A percentile compares a stretch with the other conserved stretches of the same genome.
Conservation (phyloP, 1,139 yeast genomes). For the Debaryomyces psychrophilus region DNA sequence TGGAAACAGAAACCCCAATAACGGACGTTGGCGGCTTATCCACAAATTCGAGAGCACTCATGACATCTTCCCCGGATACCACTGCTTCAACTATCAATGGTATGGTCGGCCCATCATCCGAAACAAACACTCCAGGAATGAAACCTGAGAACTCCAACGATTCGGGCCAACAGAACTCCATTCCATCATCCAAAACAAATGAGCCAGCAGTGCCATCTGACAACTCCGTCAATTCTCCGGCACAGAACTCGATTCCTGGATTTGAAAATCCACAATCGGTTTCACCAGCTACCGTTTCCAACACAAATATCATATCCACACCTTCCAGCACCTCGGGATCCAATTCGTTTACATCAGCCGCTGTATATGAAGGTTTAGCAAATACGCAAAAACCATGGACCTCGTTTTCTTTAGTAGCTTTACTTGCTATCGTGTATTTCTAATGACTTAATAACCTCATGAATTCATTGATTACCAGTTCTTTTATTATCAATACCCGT, state of each 20-base stretch:
- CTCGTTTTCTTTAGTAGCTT: background rate
- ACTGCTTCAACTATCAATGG: background rate
- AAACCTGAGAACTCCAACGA: too few species aligned
- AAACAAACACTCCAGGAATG: too few species aligned
- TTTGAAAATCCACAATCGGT: background rate
- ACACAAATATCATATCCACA: constrained; percentile 19
- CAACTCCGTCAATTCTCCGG: background rate
- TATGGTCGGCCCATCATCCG: too few species aligned
- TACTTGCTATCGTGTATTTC: background rate
- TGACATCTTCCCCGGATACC: background rate
- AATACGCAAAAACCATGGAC: background rate
- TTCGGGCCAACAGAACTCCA: too few species aligned
- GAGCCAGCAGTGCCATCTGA: background rate
- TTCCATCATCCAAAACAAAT: background rate
- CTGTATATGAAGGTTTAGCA: background rate
- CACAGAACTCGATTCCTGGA: background rate
- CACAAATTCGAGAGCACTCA: background rate
- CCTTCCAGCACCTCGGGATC: constrained; percentile 12
- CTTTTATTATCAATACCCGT: too few species aligned
- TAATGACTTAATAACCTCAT: background rate
- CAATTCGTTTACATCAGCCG: constrained; percentile 2
- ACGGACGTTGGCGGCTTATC: too few species aligned
- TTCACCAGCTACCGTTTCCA: constrained; percentile 17
- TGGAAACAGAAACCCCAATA: background rate
- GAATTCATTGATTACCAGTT: too few species aligned